phyloP scores from a whole-genome alignment of 495 filamentous ascomycete genomes.

The Hypomontagnella monticulosa region DNA sequence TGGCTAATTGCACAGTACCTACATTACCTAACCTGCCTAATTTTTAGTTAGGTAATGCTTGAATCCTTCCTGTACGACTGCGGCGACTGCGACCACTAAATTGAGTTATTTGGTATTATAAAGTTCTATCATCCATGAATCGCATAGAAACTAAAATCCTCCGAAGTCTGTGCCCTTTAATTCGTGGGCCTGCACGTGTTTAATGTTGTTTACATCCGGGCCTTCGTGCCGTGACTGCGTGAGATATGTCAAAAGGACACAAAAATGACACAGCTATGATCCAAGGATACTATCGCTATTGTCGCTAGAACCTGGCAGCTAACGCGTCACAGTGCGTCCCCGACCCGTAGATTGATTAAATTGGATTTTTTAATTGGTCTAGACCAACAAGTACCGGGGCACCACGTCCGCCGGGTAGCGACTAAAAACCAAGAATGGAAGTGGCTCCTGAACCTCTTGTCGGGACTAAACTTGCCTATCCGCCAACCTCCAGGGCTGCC shows the following conservation, averaged over 20 bases:
- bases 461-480: constrained; percentile 2
- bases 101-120: constrained; percentile 34
- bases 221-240: constrained; percentile 17
- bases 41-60: not conserved
- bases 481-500: not conserved
- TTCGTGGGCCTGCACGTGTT: not conserved
- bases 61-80: constrained; percentile 24
- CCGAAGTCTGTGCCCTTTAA: constrained; percentile 1
- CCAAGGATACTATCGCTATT: constrained; percentile 25
- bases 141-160: constrained; percentile 8
- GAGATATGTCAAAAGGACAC: constrained; percentile 5
- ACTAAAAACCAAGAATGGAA: constrained; percentile 28
- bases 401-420: constrained; percentile 8
- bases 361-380: constrained; percentile 33
- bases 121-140: constrained; percentile 32
- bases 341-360: constrained; percentile 26
- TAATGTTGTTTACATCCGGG: constrained; percentile 16
- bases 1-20: not conserved
- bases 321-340: constrained; percentile 40
- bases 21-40: not conserved
- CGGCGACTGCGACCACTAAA: constrained; percentile 6
- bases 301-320: constrained; percentile 11
- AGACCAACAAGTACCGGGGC: constrained; percentile 30
- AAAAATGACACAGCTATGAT: constrained; percentile 16
- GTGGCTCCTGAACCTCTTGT: constrained; percentile 1